These are phyloP conservation scores for Hypomyces perniciosus DNA, from an alignment of 2,329 filamentous ascomycete species.

Conservation along the genomic window DNA sequence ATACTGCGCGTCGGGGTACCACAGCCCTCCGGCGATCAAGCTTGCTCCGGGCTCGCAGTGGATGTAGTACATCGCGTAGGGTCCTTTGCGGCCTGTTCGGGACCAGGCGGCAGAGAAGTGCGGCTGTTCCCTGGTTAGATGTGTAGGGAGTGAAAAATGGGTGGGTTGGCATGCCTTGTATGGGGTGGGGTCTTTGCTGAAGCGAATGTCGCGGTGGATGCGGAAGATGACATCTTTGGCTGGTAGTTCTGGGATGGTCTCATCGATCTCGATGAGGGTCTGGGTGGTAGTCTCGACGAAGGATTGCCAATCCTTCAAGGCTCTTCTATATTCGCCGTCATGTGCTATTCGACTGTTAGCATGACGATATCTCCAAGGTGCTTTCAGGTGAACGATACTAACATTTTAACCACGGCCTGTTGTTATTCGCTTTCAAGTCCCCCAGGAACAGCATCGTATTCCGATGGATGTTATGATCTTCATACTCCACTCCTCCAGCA, in stretches of 20 bases:
- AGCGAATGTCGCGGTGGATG: constrained; percentile 81
- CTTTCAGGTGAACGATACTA: constrained; percentile 13
- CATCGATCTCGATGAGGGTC: constrained; percentile 65
- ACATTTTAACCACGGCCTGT: constrained; percentile 55
- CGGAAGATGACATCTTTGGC: constrained; percentile 81
- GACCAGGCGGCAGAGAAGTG: constrained; percentile 85
- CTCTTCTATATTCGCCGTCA: constrained; percentile 70
- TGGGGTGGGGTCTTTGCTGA: constrained; percentile 76
- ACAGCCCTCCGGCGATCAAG: constrained; percentile 76
- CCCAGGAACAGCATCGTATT: constrained; percentile 54
- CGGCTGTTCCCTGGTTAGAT: constrained; percentile 42
- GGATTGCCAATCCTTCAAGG: constrained; percentile 73
- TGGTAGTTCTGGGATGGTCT: constrained; percentile 80
- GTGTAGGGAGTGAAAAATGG: not conserved
- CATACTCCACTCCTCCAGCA: constrained; percentile 37
- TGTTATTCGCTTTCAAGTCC: constrained; percentile 55
- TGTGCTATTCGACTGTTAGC: constrained; percentile 48
- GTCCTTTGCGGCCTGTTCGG: constrained; percentile 78
- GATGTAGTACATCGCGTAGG: constrained; percentile 84
- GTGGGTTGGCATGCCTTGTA: constrained; percentile 63
- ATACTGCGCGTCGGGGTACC: constrained; percentile 66
- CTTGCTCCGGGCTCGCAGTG: constrained; percentile 68
- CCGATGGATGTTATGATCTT: constrained; percentile 46
- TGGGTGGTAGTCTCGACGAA: constrained; percentile 70
- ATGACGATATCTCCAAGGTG: no score